These are phyloP conservation scores for Candida endomychidarum DNA, from an alignment of 805 yeast genomes.

Conservation along the genomic window DNA sequence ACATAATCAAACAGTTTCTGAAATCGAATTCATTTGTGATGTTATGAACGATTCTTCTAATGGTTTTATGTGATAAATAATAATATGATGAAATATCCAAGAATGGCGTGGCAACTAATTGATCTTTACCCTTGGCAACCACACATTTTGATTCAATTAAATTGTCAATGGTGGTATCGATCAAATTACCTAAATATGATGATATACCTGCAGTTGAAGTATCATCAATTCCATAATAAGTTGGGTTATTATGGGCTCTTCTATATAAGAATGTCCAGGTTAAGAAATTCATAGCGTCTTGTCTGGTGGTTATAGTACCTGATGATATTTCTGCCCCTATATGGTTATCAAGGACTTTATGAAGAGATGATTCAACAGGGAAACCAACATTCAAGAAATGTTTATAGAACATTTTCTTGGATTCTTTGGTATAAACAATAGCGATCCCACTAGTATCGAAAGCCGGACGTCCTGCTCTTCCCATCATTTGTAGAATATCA, in stretches of 20 bases:
- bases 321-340: constrained; percentile 78
- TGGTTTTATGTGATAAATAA: constrained; percentile 87
- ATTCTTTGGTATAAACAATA: constrained; percentile 71
- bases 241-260: constrained; percentile 74
- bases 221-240: constrained; percentile 74
- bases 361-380: constrained; percentile 79
- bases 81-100: constrained; percentile 86
- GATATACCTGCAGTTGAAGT: constrained; percentile 54
- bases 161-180: constrained; percentile 67
- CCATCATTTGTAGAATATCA: constrained; percentile 82
- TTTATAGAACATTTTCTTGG: constrained; percentile 73
- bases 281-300: constrained; percentile 71
- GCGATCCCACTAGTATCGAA: constrained; percentile 78
- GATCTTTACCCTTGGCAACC: constrained; percentile 44
- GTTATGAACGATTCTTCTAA: constrained; percentile 62
- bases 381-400: constrained; percentile 77
- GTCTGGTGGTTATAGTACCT: constrained; percentile 62
- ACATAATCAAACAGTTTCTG: constrained; percentile 60
- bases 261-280: constrained; percentile 77
- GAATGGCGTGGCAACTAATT: constrained; percentile 70
- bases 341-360: constrained; percentile 75
- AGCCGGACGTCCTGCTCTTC: constrained; percentile 82
- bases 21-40: constrained; percentile 49
- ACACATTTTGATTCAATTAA: constrained; percentile 76
- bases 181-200: constrained; percentile 56